phyloP scores from a whole-genome alignment of 257 asterid genomes.

The Orobanche coerulescens region DNA sequence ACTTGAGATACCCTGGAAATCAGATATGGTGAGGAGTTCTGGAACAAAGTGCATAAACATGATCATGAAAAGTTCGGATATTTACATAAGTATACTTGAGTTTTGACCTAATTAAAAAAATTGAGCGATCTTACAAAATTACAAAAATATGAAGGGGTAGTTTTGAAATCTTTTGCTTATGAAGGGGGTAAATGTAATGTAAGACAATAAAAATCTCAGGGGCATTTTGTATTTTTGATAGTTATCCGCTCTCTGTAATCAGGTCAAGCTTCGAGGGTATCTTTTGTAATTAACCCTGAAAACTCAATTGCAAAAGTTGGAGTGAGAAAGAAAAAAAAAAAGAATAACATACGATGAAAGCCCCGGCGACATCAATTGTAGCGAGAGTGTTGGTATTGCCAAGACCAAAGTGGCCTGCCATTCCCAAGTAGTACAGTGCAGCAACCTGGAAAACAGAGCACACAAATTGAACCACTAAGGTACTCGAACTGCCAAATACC shows the following conservation, averaged over 20 bases:
- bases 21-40: constrained; percentile 18
- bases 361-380: constrained; percentile 93
- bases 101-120: too few relatives aligned
- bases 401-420: constrained; percentile 90
- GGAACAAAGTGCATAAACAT: not conserved
- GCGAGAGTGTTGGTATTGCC: constrained; percentile 95
- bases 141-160: too few relatives aligned
- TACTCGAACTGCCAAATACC: constrained; percentile 5
- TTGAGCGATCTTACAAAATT: too few relatives aligned
- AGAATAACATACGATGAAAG: constrained; percentile 53
- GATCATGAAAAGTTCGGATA: constrained; percentile 14
- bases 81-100: too few relatives aligned
- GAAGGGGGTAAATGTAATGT: not conserved
- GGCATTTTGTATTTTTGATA: too few relatives aligned
- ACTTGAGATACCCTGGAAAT: constrained; percentile 68
- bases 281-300: too few relatives aligned
- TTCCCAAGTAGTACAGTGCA: constrained; percentile 69
- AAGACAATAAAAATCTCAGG: too few relatives aligned
- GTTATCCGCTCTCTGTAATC: too few relatives aligned
- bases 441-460: constrained; percentile 45
- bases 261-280: too few relatives aligned
- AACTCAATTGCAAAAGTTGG: not conserved
- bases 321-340: not conserved
- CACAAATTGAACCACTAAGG: not conserved
- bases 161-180: too few relatives aligned